Evolutionary conservation across 805 yeast species (phyloP).

Genomic region (Hanseniaspora taiwanica): DNA sequence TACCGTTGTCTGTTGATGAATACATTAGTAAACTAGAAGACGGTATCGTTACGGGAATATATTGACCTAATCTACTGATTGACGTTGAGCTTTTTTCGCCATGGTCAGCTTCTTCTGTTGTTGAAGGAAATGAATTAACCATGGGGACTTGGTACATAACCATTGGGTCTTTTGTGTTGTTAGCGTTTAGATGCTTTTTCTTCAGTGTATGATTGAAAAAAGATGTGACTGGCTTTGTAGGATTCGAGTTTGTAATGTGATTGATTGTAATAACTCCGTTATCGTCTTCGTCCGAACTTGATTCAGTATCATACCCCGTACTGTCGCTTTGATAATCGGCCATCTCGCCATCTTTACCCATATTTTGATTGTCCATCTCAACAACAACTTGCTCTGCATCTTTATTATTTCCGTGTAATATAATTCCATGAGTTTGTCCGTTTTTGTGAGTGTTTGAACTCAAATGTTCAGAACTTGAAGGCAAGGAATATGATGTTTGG

Average conservation of each 20-base stretch:
- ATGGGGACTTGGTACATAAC: not conserved
- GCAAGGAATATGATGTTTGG: no score
- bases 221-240: conserved; percentile 2
- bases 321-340: conserved; percentile 18
- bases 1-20: not conserved
- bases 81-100: not conserved
- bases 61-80: not conserved
- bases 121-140: not conserved
- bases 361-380: no score
- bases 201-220: not conserved
- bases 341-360: not conserved
- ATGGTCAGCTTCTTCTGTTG: not conserved
- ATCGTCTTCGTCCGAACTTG: conserved; percentile 13
- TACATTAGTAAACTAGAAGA: not conserved
- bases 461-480: no score
- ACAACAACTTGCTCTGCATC: no score
- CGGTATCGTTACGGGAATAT: not conserved
- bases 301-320: conserved; percentile 6
- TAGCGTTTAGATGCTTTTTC: not conserved
- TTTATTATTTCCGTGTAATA: no score
- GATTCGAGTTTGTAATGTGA: conserved; percentile 3
- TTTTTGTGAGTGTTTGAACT: no score
- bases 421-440: no score
- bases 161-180: not conserved
- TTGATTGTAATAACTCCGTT: conserved; percentile 8